Evolutionary conservation across 2,329 filamentous ascomycete species (phyloP), one percentile per base, ranked within the genome.

Genomic region (Tolypocladium pustulatum): DNA sequence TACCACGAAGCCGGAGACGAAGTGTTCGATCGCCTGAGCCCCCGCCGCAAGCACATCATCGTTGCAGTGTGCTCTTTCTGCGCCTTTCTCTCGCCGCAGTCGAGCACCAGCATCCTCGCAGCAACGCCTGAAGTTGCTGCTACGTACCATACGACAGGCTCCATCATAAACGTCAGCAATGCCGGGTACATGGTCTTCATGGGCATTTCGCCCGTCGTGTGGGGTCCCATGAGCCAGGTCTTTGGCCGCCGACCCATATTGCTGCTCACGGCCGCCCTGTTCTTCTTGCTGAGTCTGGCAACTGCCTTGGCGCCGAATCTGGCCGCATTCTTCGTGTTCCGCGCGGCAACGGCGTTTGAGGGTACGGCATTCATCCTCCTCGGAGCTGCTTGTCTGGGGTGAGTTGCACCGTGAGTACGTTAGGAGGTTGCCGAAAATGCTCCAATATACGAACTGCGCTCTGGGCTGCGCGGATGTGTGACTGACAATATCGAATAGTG

Each of bases 121-220:
- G 89, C 88, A 2, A 83, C 88, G 1, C 88, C 89, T 1, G 89
- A 93, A 69, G 85, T 93, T 6, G 87, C 88, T 1, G 69, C 68
- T 4, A 84, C 82, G 9, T 90, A 82, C 68, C 63, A 76, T 43
- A 90, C 86, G 0, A 87, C 82, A 0, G 86, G 85, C 6, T 81
- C 81, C 12, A 80, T 91, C 59, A 85, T 92, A 68, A 89, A 90
- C 67, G 72, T 88, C 52, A 86, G 82, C 67, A 93, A 92, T 72
- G 88, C 89, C 0, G 72, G 87, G n/a, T 90, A 90, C 64, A 80
- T 90, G 75, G 71, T 86, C 5, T 85, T 87, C 64, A 92, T 91
- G 88, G 88, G 86, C 0, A 58, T 90, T 5, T 82, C 80, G 17
- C 84, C 88, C 1, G 80, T 85, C 12, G 80, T 91, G 57, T 92